Evolutionary conservation across 2,329 filamentous ascomycete species (phyloP).

Genomic region (Dothideomycetes sp.): DNA sequence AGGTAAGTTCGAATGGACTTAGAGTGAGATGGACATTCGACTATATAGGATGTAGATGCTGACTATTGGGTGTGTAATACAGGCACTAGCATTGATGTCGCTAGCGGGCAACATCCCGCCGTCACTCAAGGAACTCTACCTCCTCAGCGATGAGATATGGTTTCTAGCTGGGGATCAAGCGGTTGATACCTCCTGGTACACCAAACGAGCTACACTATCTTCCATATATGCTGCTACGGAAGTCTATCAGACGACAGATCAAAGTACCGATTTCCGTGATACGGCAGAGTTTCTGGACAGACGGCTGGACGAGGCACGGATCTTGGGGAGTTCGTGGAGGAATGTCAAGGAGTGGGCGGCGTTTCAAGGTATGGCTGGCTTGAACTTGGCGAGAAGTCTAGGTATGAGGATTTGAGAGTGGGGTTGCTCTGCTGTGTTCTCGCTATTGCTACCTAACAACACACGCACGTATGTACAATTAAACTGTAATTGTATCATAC

Average conservation of each 20-base stretch:
- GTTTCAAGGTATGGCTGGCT: slow-evolving; percentile 63
- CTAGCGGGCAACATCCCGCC: slow-evolving; percentile 66
- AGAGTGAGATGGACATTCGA: not conserved
- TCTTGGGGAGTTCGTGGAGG: slow-evolving; percentile 50
- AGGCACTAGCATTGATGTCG: slow-evolving; percentile 87
- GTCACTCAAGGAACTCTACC: slow-evolving; percentile 67
- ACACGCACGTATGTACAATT: too few relatives aligned
- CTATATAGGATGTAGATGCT: not conserved
- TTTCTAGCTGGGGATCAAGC: slow-evolving; percentile 71
- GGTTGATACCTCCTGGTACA: slow-evolving; percentile 85
- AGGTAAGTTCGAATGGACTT: slow-evolving; percentile 53
- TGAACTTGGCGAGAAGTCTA: slow-evolving; percentile 82
- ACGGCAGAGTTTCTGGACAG: slow-evolving; percentile 73
- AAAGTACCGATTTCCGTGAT: slow-evolving; percentile 58
- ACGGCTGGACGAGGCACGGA: slow-evolving; percentile 58
- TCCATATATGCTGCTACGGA: slow-evolving; percentile 64
- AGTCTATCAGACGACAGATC: slow-evolving; percentile 89
- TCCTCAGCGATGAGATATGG: slow-evolving; percentile 85
- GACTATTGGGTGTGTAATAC: not conserved
- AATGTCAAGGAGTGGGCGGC: slow-evolving; percentile 66
- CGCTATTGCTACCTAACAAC: too few relatives aligned
- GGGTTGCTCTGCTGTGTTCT: not conserved
- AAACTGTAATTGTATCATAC: too few relatives aligned
- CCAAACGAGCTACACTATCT: slow-evolving; percentile 52
- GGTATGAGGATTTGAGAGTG: slow-evolving; percentile 60